phyloP scores from a whole-genome alignment of 768 basidiomycete species.

The Agrocybe praecox region DNA sequence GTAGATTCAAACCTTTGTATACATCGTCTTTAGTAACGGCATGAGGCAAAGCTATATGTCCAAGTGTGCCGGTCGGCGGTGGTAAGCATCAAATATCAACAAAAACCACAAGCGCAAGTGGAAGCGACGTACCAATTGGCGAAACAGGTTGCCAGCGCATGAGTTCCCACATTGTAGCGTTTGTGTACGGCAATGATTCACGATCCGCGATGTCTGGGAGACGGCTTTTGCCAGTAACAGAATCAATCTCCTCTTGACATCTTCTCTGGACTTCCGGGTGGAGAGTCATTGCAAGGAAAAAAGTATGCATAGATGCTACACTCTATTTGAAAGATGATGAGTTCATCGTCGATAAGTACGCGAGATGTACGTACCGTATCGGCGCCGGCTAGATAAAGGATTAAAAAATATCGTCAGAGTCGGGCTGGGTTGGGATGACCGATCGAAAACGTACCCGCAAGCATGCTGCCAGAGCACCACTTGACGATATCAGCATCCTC shows the following conservation, averaged over 20 bases:
- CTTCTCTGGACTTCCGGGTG: slow-evolving; percentile 34
- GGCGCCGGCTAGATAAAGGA: slow-evolving; percentile 21
- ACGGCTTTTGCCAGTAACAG: slow-evolving; percentile 29
- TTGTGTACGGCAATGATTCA: slow-evolving; percentile 31
- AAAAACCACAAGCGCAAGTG: not conserved
- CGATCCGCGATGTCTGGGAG: slow-evolving; percentile 36
- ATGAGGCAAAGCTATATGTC: slow-evolving; percentile 14
- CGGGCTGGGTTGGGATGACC: not conserved
- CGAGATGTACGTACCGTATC: slow-evolving; percentile 25
- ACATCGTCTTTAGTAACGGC: slow-evolving; percentile 19
- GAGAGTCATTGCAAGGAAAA: slow-evolving; percentile 36
- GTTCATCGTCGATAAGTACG: not conserved
- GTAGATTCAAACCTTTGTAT: slow-evolving; percentile 11
- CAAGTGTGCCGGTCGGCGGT: not conserved
- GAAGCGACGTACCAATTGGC: slow-evolving; percentile 30
- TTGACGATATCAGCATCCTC: slow-evolving; percentile 26
- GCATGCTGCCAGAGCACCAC: slow-evolving; percentile 24
- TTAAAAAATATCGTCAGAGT: not conserved
- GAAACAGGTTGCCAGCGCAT: slow-evolving; percentile 32
- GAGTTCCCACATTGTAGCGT: slow-evolving; percentile 36
- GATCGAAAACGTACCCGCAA: slow-evolving; percentile 20
- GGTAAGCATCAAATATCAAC: not conserved
- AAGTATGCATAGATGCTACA: slow-evolving; percentile 30
- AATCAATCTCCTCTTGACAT: slow-evolving; percentile 40
- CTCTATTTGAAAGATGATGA: slow-evolving; percentile 16